Percentiles rank a stretch among this genome's conserved stretches.
phyloP scores from a whole-genome alignment of 192 early-diverging fungal genomes.

The Haplosporangium gracile region DNA sequence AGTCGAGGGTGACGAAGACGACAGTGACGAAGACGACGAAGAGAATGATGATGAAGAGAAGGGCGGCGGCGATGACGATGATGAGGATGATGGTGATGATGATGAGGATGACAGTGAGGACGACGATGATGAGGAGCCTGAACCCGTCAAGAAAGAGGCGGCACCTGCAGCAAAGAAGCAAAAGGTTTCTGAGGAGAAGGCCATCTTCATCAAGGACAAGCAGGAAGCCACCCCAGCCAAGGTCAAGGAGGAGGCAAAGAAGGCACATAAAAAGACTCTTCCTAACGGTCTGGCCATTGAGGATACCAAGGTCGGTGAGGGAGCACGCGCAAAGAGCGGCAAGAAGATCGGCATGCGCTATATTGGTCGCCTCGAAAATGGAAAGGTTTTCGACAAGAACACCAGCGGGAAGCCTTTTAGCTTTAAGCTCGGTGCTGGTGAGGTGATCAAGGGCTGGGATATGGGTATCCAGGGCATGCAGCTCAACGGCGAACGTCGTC shows the following conservation, averaged over 20 bases:
- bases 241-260: slow-evolving; percentile 55
- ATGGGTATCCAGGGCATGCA: slow-evolving; percentile 88
- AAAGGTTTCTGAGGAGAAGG: slow-evolving; percentile 32
- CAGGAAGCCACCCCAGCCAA: slow-evolving; percentile 38
- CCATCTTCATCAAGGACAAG: slow-evolving; percentile 38
- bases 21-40: neutral
- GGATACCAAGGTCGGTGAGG: slow-evolving; percentile 70
- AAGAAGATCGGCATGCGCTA: slow-evolving; percentile 60
- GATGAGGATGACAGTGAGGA: slow-evolving; percentile 22
- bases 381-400: slow-evolving; percentile 89
- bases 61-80: slow-evolving; percentile 5
- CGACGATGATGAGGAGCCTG: slow-evolving; percentile 19
- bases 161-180: slow-evolving; percentile 27
- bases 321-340: slow-evolving; percentile 61
- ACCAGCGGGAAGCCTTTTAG: slow-evolving; percentile 86
- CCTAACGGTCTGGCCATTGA: slow-evolving; percentile 88
- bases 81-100: slow-evolving; percentile 12
- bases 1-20: neutral
- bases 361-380: slow-evolving; percentile 43
- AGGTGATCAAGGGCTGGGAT: slow-evolving; percentile 97
- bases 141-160: slow-evolving; percentile 42
- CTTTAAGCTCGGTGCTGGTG: slow-evolving; percentile 82
- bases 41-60: slow-evolving; percentile 6
- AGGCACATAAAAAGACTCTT: slow-evolving; percentile 65
- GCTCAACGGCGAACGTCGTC: slow-evolving; percentile 84